Evolutionary conservation across 768 basidiomycete genomes (phyloP).

Genomic region (Sistotremastrum niveocremeum): DNA sequence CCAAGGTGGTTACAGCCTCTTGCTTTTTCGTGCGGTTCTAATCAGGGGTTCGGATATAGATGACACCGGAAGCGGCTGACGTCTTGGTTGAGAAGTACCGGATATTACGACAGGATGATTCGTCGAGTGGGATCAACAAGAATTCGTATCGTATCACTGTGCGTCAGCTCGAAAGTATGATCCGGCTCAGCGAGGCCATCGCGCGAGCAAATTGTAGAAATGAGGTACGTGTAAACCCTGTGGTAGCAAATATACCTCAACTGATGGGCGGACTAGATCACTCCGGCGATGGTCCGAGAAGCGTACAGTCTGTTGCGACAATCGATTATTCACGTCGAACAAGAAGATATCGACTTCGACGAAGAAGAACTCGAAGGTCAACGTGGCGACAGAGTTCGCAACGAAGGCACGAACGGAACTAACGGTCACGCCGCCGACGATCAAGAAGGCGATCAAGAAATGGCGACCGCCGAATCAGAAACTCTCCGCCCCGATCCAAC

Average conservation of each 20-base stretch:
- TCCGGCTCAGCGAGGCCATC: conserved; percentile 93
- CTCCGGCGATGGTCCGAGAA: conserved; percentile 87
- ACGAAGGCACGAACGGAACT: conserved; percentile 16
- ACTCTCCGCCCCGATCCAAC: conserved; percentile 7
- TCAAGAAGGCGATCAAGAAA: conserved; percentile 41
- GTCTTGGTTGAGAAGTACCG: conserved; percentile 94
- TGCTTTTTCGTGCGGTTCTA: no score
- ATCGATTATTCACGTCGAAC: conserved; percentile 98
- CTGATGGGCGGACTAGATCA: conserved; percentile 44
- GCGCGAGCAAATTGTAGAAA: conserved; percentile 91
- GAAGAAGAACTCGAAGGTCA: conserved; percentile 67
- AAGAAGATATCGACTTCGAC: conserved; percentile 96
- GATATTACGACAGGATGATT: conserved; percentile 82
- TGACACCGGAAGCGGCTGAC: conserved; percentile 86
- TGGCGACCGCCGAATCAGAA: conserved; percentile 51
- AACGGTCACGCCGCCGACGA: conserved; percentile 20
- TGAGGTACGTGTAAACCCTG: conserved; percentile 40
- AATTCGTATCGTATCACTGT: conserved; percentile 98
- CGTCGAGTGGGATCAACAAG: conserved; percentile 58
- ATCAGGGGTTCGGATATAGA: no score
- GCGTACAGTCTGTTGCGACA: conserved; percentile 88
- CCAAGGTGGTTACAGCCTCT: conserved; percentile 67
- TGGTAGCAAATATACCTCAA: no score
- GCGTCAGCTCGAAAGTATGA: conserved; percentile 96
- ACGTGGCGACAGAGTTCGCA: conserved; percentile 19